Base-by-base conservation (phyloP, 2,329 filamentous ascomycete species). In the Trichoderma citrinoviride region DNA sequence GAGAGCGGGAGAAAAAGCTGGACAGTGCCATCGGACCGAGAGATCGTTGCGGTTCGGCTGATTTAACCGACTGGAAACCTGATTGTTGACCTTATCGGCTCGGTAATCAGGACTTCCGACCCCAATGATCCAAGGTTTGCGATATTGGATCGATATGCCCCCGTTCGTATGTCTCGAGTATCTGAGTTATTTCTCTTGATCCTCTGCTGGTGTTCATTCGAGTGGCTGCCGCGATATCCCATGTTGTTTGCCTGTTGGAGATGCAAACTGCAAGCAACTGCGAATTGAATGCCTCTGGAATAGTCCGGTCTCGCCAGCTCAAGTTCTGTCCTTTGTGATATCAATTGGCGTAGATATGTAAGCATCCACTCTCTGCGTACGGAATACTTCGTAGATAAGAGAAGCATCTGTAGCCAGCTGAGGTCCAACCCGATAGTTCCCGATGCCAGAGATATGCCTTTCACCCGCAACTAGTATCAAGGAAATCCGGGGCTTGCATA, bases 381-480 rank as follows among this genome's bases (percentile, higher is more conserved):
- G 33, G 12, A 37, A 12, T 47, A 21, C 12, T 25, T 19, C 33
- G 23, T 37, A 46, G 54, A 57, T 57, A 46, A 46, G 49, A 21
- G 49, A 37, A 5, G 3, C 40, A 19, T 46, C 54, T 15, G 40
- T 19, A 46, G 40, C 23, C n/a, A 37, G 58, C 49, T 37, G 25
- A 33, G 21, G 7, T 41, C 17, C 47, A 61, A 61, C 47, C 58
- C 58, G 58, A 53, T 14, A 43, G 40, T 33, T 61, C 17, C 58
- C 58, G 58, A 61, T n/a, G 14, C 33, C n/a, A 1, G 40, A 53
- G 58, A 52, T 53, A 37, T 10, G 33, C 12, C 33, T 14, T 5
- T 37, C 12, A 14, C 8, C 33, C 4, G 12, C 33, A 37, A 37
- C 12, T 53, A 33, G 41, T 61, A 61, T 44, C 21, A 53, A 15